Percentiles rank a stretch among this genome's conserved stretches.
Conservation (phyloP, 208 protist genomes). For the Tritrichomonas musculus region DNA sequence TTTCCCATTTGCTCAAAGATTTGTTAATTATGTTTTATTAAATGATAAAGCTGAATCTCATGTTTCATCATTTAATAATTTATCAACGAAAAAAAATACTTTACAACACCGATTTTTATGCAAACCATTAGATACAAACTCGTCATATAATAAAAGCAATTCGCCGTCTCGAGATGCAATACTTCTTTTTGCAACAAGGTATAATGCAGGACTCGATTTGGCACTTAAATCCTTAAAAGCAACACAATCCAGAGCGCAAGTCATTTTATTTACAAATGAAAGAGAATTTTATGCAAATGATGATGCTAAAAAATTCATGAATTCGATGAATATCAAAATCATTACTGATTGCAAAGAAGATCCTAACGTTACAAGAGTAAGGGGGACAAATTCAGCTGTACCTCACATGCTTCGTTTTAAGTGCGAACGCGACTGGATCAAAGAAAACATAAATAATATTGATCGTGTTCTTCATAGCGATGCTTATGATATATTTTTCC, state of each 20-base stretch:
- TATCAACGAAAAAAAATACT: no score
- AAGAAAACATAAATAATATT: not conserved
- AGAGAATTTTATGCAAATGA: not conserved
- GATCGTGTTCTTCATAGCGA: constrained; percentile 16
- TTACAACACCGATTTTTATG: no score
- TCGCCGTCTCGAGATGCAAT: no score
- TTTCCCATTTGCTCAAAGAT: no score
- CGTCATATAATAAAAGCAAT: no score
- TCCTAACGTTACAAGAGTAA: no score
- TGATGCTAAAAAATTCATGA: not conserved
- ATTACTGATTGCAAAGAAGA: not conserved
- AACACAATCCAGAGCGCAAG: not conserved
- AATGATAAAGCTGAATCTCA: no score
- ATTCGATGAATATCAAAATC: not conserved
- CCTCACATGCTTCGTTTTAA: not conserved
- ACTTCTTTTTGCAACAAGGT: not conserved
- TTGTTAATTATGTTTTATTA: no score
- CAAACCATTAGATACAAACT: no score
- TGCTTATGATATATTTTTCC: constrained; percentile 27
- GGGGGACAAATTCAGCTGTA: not conserved
- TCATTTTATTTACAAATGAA: not conserved
- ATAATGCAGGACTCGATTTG: not conserved
- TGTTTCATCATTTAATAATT: no score
- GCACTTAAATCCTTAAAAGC: not conserved
- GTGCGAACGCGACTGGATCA: not conserved